Evolutionary conservation across 192 early-diverging fungal genomes (phyloP).

Genomic region (Gonapodya prolifera): DNA sequence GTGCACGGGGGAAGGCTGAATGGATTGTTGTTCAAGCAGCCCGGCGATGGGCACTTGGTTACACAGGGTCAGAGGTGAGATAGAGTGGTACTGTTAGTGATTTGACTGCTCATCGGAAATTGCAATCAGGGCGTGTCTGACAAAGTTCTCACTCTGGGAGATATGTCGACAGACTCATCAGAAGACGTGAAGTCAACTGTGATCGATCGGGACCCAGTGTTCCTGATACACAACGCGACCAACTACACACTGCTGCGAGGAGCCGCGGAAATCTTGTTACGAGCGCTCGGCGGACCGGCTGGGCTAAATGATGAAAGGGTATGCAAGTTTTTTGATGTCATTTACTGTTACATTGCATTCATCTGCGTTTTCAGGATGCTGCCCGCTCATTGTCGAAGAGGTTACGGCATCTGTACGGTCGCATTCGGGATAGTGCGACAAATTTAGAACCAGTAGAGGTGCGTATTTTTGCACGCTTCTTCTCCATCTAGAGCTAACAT

Average conservation of each 20-base stretch:
- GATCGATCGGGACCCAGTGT: background rate
- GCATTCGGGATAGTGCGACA: background rate
- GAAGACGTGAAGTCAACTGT: background rate
- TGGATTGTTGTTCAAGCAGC: background rate
- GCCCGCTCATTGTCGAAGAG: background rate
- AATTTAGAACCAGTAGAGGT: background rate
- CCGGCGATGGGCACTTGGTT: no score
- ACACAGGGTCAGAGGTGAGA: no score
- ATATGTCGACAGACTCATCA: no score
- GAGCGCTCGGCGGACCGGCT: background rate
- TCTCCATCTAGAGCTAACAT: no score
- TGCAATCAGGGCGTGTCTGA: no score
- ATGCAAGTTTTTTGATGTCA: background rate
- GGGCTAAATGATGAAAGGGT: background rate
- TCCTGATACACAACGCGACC: background rate
- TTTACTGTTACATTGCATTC: background rate
- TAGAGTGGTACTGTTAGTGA: no score
- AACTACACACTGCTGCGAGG: background rate
- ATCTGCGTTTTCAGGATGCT: background rate
- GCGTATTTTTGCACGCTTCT: no score
- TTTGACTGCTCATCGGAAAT: no score
- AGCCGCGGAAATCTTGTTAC: background rate
- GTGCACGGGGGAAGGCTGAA: background rate
- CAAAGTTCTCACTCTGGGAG: no score
- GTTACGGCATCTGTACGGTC: background rate